Conservation (phyloP, 73 alveolate species). For the Effrenium voratum region DNA sequence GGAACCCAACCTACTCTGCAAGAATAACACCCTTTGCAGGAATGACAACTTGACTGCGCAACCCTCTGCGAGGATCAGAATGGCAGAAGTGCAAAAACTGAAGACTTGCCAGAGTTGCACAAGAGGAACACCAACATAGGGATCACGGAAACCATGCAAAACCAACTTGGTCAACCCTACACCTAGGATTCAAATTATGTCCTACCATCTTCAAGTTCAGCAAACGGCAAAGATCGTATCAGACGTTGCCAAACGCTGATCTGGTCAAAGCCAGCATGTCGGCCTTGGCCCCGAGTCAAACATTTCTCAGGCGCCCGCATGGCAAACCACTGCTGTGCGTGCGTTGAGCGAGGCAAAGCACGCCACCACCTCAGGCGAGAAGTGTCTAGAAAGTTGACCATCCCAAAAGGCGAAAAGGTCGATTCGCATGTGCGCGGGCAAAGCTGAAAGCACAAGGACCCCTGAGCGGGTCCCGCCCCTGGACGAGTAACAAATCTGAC, state of each 20-base stretch:
- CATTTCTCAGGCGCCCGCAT: background rate
- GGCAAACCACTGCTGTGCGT: conserved; percentile 53
- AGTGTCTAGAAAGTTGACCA: background rate
- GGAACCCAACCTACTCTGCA: too few species aligned
- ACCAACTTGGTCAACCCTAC: too few species aligned
- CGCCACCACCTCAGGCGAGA: conserved; percentile 11
- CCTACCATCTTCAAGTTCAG: background rate
- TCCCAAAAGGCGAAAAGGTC: too few species aligned
- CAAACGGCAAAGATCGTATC: background rate
- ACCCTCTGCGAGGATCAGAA: too few species aligned
- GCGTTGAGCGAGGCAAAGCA: conserved; percentile 55
- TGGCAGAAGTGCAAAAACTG: too few species aligned
- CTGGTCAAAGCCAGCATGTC: background rate
- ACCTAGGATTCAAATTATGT: background rate
- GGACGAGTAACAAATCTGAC: too few species aligned
- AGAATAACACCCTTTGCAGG: too few species aligned
- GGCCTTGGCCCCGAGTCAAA: background rate
- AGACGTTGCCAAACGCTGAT: too few species aligned
- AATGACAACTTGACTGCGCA: too few species aligned
- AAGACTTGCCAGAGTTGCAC: too few species aligned
- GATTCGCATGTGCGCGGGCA: background rate
- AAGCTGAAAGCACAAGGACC: background rate
- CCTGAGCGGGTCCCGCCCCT: background rate
- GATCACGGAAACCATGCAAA: too few species aligned
- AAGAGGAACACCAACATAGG: too few species aligned